Percentiles rank a stretch among this genome's conserved stretches.
These are phyloP conservation scores for Umbelopsis vinacea DNA, from an alignment of 192 early-diverging fungal species.

Conservation along the genomic window DNA sequence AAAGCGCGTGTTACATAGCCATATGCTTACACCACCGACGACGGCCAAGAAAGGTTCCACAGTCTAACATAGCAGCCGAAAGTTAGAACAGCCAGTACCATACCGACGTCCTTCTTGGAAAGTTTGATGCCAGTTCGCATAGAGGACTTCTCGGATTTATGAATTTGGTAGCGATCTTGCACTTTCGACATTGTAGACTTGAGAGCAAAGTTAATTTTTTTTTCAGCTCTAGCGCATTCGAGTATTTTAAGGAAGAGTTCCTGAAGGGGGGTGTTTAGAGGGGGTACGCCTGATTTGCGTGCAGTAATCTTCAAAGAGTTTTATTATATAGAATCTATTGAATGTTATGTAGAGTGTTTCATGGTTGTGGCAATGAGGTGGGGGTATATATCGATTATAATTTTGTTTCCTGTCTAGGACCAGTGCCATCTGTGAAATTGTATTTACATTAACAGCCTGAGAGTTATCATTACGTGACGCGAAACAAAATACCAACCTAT, in stretches of 20 bases:
- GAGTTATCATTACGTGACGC: no score
- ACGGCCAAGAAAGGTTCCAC: background rate
- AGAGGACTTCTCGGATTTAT: no score
- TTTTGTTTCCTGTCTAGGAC: conserved; percentile 40
- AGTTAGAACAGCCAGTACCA: background rate
- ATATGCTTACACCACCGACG: background rate
- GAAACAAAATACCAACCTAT: background rate
- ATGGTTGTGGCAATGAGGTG: background rate
- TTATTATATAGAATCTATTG: background rate
- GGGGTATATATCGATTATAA: conserved; percentile 24
- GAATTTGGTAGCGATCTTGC: no score
- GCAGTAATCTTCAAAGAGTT: background rate
- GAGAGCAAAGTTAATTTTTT: no score
- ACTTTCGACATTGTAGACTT: no score
- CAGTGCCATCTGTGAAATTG: conserved; percentile 14
- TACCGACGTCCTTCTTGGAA: background rate
- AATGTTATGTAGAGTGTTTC: background rate
- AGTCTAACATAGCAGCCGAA: background rate
- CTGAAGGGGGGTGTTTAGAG: background rate
- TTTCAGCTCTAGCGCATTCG: no score
- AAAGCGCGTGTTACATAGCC: no score
- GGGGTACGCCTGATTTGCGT: background rate
- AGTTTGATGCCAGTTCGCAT: background rate
- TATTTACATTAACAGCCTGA: background rate
- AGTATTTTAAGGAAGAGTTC: no score